Evolutionary conservation across 805 yeast species (phyloP), one percentile per base, ranked within the genome.

Genomic region (Candida sphagnicola): DNA sequence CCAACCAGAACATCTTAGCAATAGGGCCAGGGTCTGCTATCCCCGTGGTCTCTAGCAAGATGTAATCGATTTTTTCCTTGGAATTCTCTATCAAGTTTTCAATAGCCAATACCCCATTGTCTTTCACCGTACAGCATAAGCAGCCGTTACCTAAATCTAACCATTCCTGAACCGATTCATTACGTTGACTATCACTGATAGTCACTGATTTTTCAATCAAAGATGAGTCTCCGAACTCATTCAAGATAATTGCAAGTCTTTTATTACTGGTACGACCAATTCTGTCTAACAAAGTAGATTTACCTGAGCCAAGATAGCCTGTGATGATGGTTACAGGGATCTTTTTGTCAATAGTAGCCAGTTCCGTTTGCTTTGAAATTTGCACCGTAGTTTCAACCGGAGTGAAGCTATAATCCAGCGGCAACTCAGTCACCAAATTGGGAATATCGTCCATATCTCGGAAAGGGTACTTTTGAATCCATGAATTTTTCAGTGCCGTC

Each of bases 11-110:
- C 96, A 91, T 91, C 46, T 81, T 78, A 4, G 97, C 96, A 18
- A 93, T 88, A 0, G 98, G 98, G 0, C 90, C 97, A 0, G 99
- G 99, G 55, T 93, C 98, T 0, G 99, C 99, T 12, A 93, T 74
- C 0, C 99, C 99, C 0, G 96, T 88, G 0, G 99, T 93, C 56
- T 93, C 99, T 38, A 93, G 65, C 17, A 93, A 58, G n/a, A 93
- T 89, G 54, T 91, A 85, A 60, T 93, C 99, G 37, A 91, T 89
- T 37, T 74, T 74, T 23, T 78, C 82, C 5, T 81, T 82, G 23
- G 82, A 74, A 37, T 80, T 74, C 21, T 79, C 82, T 43, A 91
- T 80, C 49, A 93, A 74, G 41, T 86, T 77, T 58, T 93, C 99
- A 38, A 93, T 89, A 0, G 99, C 99, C 30, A 84, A 73, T 1